Conservation (phyloP, 163 green algal genomes). For the Smithsoniella earleae region DNA sequence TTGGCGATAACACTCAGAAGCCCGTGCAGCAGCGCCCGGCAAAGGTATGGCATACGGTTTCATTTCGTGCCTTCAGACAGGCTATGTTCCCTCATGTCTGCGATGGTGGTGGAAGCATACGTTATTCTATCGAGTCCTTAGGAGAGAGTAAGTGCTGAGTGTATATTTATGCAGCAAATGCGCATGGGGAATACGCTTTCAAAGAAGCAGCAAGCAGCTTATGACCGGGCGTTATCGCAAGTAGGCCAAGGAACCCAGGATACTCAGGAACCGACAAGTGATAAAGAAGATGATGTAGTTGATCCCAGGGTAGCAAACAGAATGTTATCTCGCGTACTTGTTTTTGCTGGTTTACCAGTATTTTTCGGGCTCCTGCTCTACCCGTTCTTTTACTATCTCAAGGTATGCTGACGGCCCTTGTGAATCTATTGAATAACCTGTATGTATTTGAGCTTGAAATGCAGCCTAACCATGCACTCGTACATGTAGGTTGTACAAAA, state of each 20-base stretch:
- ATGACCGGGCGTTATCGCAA: not conserved
- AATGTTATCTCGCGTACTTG: slow-evolving; percentile 69
- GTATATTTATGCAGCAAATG: slow-evolving; percentile 17
- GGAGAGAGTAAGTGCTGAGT: too few relatives aligned
- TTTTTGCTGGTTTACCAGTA: slow-evolving; percentile 63
- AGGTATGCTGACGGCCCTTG: too few relatives aligned
- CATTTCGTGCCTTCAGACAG: too few relatives aligned
- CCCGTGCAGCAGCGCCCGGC: too few relatives aligned
- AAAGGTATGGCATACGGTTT: too few relatives aligned
- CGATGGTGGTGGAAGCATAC: too few relatives aligned
- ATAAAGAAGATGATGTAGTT: slow-evolving; percentile 11
- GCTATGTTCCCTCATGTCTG: too few relatives aligned
- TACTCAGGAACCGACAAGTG: not conserved
- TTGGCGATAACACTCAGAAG: too few relatives aligned
- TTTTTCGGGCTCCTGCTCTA: slow-evolving; percentile 63
- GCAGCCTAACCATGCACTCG: too few relatives aligned
- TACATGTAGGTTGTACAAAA: slow-evolving; percentile 43
- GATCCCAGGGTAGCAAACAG: slow-evolving; percentile 56
- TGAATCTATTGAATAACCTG: too few relatives aligned
- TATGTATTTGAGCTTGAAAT: too few relatives aligned
- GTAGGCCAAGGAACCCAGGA: not conserved
- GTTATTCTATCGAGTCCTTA: too few relatives aligned
- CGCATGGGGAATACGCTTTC: slow-evolving; percentile 21
- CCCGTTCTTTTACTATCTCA: slow-evolving; percentile 77
- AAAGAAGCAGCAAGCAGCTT: not conserved